Evolutionary conservation across 1,139 yeast species (phyloP), one percentile per base, ranked within the genome.

Genomic region (Nakaseomyces bracarensis): DNA sequence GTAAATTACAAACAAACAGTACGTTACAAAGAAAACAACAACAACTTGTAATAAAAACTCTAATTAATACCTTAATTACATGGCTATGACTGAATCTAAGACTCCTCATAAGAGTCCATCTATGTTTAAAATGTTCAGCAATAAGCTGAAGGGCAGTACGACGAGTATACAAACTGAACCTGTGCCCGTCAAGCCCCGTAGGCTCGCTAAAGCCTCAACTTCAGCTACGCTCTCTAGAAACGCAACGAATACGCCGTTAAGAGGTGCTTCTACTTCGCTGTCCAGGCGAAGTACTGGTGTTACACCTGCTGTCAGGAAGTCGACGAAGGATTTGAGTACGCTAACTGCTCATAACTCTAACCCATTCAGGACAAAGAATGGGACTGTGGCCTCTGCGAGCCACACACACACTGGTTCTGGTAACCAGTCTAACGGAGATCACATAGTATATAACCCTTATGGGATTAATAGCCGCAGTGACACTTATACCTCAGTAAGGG

Each of bases 391-490:
- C 13, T 30, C 35, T 4, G 35, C 35, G 21, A 30, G 35, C 15
- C 35, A 30, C 23, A 30, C 35, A 10, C 35, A 30, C 14, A 30
- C 21, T 10, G 35, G 35, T 9, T 9, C 38, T 15, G 11, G 14
- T 10, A 22, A 7, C 13, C 15, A 16, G 5, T 14, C 5, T 10
- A 14, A 13, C n/a, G 5, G 8, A 34, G 22, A 51, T 42, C 53
- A 55, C 37, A 46, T 59, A 42, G 47, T 54, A 8, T 58, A 60
- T 41, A 57, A 62, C 43, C 62, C 67, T 27, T 57, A 59, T 43
- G 66, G 65, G 1, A 43, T 58, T 36, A 27, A 58, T 49, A 30
- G 52, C 46, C 28, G 55, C 29, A 47, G 49, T 46, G 27, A 18
- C 23, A 30, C 35, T 1, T 9, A 30, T 10, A 18, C 23, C 3